Base-by-base conservation (phyloP, 495 filamentous ascomycete species). In the Hypoxylon cercidicola region DNA sequence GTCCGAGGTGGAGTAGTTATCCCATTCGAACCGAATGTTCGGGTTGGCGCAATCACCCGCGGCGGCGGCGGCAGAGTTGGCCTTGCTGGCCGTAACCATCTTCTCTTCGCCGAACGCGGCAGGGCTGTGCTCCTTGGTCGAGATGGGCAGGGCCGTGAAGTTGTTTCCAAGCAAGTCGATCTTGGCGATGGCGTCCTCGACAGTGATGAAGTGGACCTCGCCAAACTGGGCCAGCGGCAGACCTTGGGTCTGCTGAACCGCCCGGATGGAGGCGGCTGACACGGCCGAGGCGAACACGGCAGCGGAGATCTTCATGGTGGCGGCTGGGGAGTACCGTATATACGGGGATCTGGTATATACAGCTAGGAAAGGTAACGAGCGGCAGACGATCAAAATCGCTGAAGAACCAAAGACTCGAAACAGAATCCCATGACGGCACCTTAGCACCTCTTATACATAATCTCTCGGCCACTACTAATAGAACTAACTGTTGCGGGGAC, bases 21-120 rank as follows among this genome's bases (percentile, higher is more conserved):
- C 73, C 75, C 75, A 77, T 43, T 77, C 75, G 52, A 40, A 64
- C 2, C 75, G 75, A 35, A 74, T 35, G 48, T 53, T 51, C 15
- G 75, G 75, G 63, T 64, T 72, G 18, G 75, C 39, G 54, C 73
- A 72, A 50, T 64, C 64, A 18, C 62, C 60, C 10, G 41, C 44
- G 7, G 37, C 63, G 15, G 50, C 47, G 15, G 39, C 19, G n/a
- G 45, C 49, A 32, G 47, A 30, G 11, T 39, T 20, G 13, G n/a
- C 41, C 23, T 48, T 48, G 13, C 25, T 25, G 21, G 13, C 3
- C 1, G 19, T 48, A 21, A 16, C 39, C 39, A n/a, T n/a, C n/a
- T 51, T 44, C 46, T 43, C 30, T 16, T 50, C 35, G 12, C 2
- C 56, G n/a, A 15, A 5, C 1, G 34, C 1, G 19, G 1, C 7